Evolutionary conservation across 352 stramenopile species (phyloP), one percentile per base, ranked within the genome.

Genomic region (Pseudoperonospora humuli): DNA sequence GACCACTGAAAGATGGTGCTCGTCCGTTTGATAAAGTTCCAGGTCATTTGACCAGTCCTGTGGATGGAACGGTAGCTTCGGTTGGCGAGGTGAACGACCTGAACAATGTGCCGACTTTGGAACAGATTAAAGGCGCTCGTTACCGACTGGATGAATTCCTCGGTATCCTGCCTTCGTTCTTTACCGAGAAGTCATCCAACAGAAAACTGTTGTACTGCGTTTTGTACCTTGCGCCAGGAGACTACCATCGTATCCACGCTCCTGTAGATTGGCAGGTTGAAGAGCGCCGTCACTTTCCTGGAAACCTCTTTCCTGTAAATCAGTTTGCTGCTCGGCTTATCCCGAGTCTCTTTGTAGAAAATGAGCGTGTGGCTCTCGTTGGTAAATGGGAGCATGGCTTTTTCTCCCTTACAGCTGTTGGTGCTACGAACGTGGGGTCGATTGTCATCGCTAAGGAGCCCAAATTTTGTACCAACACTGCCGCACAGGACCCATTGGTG

Each of bases 221-320:
- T 13, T 47, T 93, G 38, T 93, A 93, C 48, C 67, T 93, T 8
- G 79, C 79, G 14, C 82, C 82, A 3, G 82, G 82, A 25, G 82
- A 93, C 47, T 93, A 93, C 65, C 82, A 93, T 45, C 82, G 79
- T 56, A 89, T 93, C 50, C 82, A 93, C 47, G 80, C 77, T 14
- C 78, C 82, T 2, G 70, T 81, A 26, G 67, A 91, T 56, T 93
- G 79, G 79, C 54, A 50, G 15, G 69, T 93, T 17, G 47, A 66
- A 1, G 68, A 91, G 57, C 70, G 79, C 37, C 74, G 79, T 10
- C 79, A 93, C 29, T 93, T 93, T 45, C 76, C 82, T 2, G 82
- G 82, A 17, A 83, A 86, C 28, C 63, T 93, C 14, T 87, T 89
- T 40, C 80, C 82, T 6, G 79, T 93, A 13, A 87, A 88, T 59